Evolutionary conservation across 805 yeast genomes (phyloP), one percentile per base, ranked within the genome.

Genomic region (Saturnispora sanitii): DNA sequence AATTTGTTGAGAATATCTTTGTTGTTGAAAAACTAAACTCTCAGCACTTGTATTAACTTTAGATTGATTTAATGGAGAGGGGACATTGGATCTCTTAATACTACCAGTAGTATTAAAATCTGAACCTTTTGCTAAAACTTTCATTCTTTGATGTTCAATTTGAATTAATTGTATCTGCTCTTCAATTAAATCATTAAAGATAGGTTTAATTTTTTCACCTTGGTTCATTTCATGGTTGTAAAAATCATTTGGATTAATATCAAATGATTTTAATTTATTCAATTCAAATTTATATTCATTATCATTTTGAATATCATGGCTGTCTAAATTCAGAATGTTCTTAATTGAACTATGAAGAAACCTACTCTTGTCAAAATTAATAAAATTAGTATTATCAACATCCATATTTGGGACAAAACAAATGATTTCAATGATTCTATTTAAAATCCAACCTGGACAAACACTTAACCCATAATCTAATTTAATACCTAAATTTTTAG

Each of bases 381-480:
- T 75, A 45, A 81, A 63, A 26, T 70, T 66, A 2, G 80, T 69
- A 52, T 79, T 74, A 44, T 71, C 77, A 30, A 75, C 69, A 38
- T 80, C 73, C 75, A 77, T 82, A 51, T 82, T 83, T 16, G 96
- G 94, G 38, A 86, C 78, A 53, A 73, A 79, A 47, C 82, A 77
- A 1, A 80, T 76, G 45, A 79, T 75, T 53, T 84, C 95, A 41
- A 87, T 56, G 47, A 90, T 62, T 45, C 94, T 76, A 50, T 82
- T 90, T 19, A 82, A 66, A 38, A 86, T 67, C 97, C 97, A 90
- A 9, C 96, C 96, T 44, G 86, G 75, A 53, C 96, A 88, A 2
- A 95, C 92, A 5, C 86, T 74, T 37, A 84, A 78, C 7, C 13
- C 13, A 69, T 40, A 68, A 46, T 7, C 26, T 23, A 2, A 31